Evolutionary conservation across 2,329 filamentous ascomycete genomes (phyloP), one percentile per base, ranked within the genome.

Genomic region (Pleoardoris graminearum): DNA sequence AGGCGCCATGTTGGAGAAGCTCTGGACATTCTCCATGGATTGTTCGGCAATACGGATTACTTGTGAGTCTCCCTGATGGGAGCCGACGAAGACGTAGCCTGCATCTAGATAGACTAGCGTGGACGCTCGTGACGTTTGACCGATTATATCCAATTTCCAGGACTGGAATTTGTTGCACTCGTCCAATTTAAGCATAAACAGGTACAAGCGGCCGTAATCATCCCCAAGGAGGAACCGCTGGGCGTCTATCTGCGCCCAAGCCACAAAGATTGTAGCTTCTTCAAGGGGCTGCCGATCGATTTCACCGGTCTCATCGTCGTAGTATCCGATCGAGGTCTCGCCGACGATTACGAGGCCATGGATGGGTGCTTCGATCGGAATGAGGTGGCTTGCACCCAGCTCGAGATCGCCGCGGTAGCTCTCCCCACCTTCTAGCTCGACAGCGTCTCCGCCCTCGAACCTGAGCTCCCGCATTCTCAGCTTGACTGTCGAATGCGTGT

Each of bases 41-140:
- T 87, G 79, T 47, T 82, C 80, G 38, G 77, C 72, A 48, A 91
- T 82, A 43, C 79, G 80, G 42, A 94, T 82, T 7, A 97, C 80
- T 68, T 97, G 91, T 1, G 91, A 95, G 71, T 99, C 90, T 30
- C 93, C 93, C 63, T 94, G 89, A 70, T 97, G 92, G 1, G 93
- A 97, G 10, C 90, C 94, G 35, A 99, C 80, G 69, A 96, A 97
- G 11, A 97, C 79, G 41, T 88, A 78, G 0, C 87, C 83, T 33
- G 83, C 78, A 23, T 85, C 86, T 57, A 97, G 79, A 67, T 95
- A 94, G 0, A 96, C 86, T 37, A 99, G 76, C 12, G 81, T 85
- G 6, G 86, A 88, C 8, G 93, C 90, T 60, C 90, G 83, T 12
- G 91, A 90, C 0, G 88, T 92, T 55, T 79, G 68, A 3, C 85